phyloP scores from a whole-genome alignment of 495 filamentous ascomycete species.

The Neurospora sp. region DNA sequence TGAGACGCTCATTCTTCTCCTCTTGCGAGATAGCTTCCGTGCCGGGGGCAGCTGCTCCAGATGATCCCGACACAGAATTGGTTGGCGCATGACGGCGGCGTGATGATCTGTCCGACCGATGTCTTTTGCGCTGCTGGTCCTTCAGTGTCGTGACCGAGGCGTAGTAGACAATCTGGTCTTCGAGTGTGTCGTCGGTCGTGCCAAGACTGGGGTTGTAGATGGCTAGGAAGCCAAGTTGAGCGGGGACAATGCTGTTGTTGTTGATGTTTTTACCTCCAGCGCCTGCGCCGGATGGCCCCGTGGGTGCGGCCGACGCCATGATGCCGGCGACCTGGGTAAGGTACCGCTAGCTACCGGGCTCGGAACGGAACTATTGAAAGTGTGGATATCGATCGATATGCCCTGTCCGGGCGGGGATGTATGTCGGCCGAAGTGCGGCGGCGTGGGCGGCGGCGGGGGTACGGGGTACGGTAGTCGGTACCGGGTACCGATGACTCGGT shows the following conservation, averaged over 20 bases:
- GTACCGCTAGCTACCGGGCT: neutral
- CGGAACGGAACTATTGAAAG: neutral
- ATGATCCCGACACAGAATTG: neutral
- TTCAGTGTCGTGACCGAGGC: constrained; percentile 51
- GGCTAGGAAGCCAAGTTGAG: constrained; percentile 76
- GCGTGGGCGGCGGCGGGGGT: neutral
- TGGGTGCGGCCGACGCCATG: neutral
- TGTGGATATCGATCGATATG: neutral
- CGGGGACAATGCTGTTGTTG: constrained; percentile 46
- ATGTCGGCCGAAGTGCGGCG: neutral
- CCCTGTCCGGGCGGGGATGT: neutral
- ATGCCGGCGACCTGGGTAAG: neutral
- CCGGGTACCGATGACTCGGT: neutral
- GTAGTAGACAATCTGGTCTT: constrained; percentile 89
- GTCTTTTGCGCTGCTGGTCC: constrained; percentile 11
- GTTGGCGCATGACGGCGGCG: neutral
- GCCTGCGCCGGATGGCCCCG: neutral
- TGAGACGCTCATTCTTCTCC: constrained; percentile 68
- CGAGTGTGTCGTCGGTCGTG: constrained; percentile 73
- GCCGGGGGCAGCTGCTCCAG: constrained; percentile 1
- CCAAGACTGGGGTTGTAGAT: constrained; percentile 94
- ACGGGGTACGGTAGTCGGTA: neutral
- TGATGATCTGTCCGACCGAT: neutral
- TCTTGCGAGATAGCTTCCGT: constrained; percentile 39
- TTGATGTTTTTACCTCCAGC: neutral